Base-by-base conservation (phyloP, 2,329 filamentous ascomycete genomes). In the Aureobasidium sp. region DNA sequence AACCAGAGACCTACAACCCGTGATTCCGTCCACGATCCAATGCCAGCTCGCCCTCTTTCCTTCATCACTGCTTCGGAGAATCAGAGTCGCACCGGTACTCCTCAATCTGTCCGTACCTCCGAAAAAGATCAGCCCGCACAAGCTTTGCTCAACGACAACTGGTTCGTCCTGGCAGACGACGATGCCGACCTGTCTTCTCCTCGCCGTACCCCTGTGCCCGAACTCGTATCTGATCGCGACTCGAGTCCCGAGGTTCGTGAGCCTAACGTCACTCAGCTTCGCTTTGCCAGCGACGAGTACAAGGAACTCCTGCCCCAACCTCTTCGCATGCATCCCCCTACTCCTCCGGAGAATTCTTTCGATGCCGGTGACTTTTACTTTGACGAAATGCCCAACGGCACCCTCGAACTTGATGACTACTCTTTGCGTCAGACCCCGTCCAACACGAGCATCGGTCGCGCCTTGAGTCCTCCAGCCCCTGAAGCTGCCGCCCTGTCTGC, bases 281-380 rank as follows among this genome's bases (percentile, higher is more conserved):
- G 23, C 47, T 61, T 17, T 43, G 47, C 55, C 54, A 21, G 60
- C 33, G 33, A 61, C 13, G 51, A 63, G 21, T 33, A 63, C 47
- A 58, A 57, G n/a, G 57, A 59, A 10, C 60, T 74, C 64, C 62
- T 72, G 33, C 74, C 71, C 15, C 70, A 75, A 61, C 77, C 77
- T 1, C 70, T 79, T 7, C 71, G 74, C 47, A 79, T 78, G 75
- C 77, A 78, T 64, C 77, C 77, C 4, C 76, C 77, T 1, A 75
- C 74, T 1, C 75, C 73, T 21, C 70, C 74, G 3, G 31, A 57
- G 33, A 27, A 29, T 33, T 19, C 60, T 6, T 47, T 49, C 33
- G 42, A 45, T 35, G 42, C 31, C 13, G 37, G 27, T 19, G 45
- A 57, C 9, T 57, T 57, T 45, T 63, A 38, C 55, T 66, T 45